Percentiles rank a stretch among this genome's conserved stretches.
Conservation (phyloP, 2,329 filamentous ascomycete species). For the Neophaeococcomyces mojaviensis region DNA sequence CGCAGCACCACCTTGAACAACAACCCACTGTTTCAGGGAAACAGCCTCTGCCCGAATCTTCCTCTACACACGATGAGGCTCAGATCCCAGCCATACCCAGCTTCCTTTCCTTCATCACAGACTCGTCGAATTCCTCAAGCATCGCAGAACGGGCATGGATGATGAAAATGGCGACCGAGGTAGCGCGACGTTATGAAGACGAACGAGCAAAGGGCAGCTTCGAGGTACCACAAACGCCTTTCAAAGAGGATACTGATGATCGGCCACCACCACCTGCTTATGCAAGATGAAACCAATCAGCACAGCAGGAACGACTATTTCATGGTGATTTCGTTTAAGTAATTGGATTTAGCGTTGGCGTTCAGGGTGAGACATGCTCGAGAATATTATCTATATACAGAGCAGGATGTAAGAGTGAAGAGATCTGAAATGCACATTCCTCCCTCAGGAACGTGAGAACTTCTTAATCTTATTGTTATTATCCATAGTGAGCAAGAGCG, state of each 20-base stretch:
- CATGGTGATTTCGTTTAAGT: too few relatives aligned
- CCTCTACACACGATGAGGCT: constrained; percentile 8
- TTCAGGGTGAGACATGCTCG: too few relatives aligned
- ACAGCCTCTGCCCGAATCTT: background rate
- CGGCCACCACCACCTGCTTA: constrained; percentile 40
- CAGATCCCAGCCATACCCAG: constrained; percentile 27
- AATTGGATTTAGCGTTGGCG: too few relatives aligned
- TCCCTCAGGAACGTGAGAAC: too few relatives aligned
- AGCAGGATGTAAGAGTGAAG: too few relatives aligned
- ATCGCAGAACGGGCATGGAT: constrained; percentile 42
- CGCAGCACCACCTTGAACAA: constrained; percentile 41
- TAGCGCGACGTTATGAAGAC: constrained; percentile 75
- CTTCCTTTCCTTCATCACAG: constrained; percentile 29
- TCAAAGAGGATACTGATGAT: constrained; percentile 20
- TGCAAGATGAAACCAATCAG: constrained; percentile 28
- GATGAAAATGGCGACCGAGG: constrained; percentile 78
- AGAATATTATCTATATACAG: too few relatives aligned
- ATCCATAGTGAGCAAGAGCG: too few relatives aligned
- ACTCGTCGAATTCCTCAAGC: constrained; percentile 27
- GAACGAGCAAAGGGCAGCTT: constrained; percentile 52
- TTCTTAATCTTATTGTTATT: too few relatives aligned
- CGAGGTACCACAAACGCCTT: constrained; percentile 6
- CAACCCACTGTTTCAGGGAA: constrained; percentile 27
- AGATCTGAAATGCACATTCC: too few relatives aligned
- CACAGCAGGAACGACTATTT: too few relatives aligned